phyloP scores from a whole-genome alignment of 495 filamentous ascomycete genomes.

The Aspergillus sparsus region DNA sequence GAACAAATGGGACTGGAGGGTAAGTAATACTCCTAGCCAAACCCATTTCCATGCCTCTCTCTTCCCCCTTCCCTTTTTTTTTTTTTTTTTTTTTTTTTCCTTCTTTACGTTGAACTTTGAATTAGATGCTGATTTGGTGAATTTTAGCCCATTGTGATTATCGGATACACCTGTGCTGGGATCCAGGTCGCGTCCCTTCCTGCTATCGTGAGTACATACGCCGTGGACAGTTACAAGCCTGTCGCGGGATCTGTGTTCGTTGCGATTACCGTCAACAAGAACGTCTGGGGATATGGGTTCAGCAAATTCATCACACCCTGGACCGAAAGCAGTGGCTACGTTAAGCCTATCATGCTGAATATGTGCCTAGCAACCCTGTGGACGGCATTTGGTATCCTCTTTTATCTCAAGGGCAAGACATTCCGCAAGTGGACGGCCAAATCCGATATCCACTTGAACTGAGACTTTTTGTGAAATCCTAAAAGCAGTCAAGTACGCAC shows the following conservation, averaged over 20 bases:
- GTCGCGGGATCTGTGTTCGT: slow-evolving; percentile 57
- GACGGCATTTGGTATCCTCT: slow-evolving; percentile 23
- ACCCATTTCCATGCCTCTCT: too few species aligned
- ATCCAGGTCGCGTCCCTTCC: slow-evolving; percentile 51
- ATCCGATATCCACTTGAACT: too few species aligned
- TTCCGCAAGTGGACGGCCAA: slow-evolving; percentile 18
- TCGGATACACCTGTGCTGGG: slow-evolving; percentile 52
- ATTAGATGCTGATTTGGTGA: too few species aligned
- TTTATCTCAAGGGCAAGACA: slow-evolving; percentile 29
- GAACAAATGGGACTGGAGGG: slow-evolving; percentile 45
- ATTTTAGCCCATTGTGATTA: slow-evolving; percentile 41
- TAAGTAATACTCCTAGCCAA: too few species aligned
- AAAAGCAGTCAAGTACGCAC: too few species aligned
- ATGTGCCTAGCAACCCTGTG: slow-evolving; percentile 28
- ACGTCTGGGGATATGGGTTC: slow-evolving; percentile 51
- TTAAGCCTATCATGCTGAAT: slow-evolving; percentile 28
- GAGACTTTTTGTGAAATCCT: too few species aligned
- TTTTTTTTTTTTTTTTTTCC: too few species aligned
- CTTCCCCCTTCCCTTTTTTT: too few species aligned
- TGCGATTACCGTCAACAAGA: slow-evolving; percentile 55
- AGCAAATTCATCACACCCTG: slow-evolving; percentile 37
- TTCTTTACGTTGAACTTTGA: too few species aligned
- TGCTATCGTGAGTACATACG: slow-evolving; percentile 49
- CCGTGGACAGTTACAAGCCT: slow-evolving; percentile 60
- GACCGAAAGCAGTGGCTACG: slow-evolving; percentile 14